phyloP scores from a whole-genome alignment of 2,329 filamentous ascomycete species.

The Juglanconis sp. region DNA sequence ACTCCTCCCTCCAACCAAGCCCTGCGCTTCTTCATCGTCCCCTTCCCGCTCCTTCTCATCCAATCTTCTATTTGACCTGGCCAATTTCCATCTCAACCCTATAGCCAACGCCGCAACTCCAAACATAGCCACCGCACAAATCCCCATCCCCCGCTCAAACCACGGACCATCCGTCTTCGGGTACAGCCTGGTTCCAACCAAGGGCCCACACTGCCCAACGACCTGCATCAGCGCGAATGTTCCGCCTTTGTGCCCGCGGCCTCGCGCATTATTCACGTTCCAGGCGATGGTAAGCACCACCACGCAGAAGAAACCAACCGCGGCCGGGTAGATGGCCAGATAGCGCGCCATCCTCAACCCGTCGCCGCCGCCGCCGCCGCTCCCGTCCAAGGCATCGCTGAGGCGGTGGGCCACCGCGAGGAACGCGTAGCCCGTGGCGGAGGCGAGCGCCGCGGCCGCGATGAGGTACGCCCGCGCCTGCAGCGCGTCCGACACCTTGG shows the following conservation, averaged over 20 bases:
- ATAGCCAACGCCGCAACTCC: conserved; percentile 55
- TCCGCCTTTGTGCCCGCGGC: conserved; percentile 65
- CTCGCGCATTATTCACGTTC: conserved; percentile 74
- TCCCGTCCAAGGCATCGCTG: conserved; percentile 39
- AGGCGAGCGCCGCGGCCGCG: conserved; percentile 65
- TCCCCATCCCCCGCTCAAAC: conserved; percentile 60
- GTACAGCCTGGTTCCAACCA: conserved; percentile 66
- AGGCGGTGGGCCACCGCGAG: conserved; percentile 59
- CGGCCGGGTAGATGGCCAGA: conserved; percentile 72
- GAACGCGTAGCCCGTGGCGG: conserved; percentile 54
- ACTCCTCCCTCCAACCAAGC: conserved; percentile 33
- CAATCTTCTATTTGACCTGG: conserved; percentile 46
- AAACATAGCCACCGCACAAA: conserved; percentile 62
- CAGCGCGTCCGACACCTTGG: conserved; percentile 66
- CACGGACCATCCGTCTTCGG: conserved; percentile 58
- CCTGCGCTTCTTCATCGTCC: conserved; percentile 35
- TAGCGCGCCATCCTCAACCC: conserved; percentile 54
- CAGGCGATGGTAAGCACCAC: conserved; percentile 84
- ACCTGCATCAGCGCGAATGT: conserved; percentile 79
- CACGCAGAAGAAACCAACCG: conserved; percentile 77
- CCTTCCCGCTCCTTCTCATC: conserved; percentile 33
- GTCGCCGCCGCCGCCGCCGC: neutral
- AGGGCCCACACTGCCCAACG: conserved; percentile 75
- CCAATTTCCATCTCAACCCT: conserved; percentile 51
- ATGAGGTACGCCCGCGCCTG: conserved; percentile 64